phyloP scores from a whole-genome alignment of 345 rosid species.

The Dipteronia sinensis region DNA sequence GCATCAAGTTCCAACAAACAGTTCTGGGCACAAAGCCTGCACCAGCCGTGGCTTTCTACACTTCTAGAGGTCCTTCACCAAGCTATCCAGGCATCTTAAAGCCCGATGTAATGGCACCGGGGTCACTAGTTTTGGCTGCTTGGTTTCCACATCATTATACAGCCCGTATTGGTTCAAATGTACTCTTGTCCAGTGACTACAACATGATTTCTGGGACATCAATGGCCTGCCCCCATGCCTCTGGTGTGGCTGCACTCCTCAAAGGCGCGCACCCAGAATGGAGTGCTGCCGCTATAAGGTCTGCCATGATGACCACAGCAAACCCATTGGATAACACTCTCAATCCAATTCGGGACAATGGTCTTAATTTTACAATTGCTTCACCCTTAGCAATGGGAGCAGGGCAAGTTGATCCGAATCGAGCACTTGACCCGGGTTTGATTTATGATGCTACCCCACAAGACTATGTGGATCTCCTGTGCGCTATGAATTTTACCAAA shows the following conservation, averaged over 20 bases:
- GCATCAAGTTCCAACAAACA: constrained; percentile 43
- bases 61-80: constrained; percentile 55
- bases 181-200: constrained; percentile 31
- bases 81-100: constrained; percentile 50
- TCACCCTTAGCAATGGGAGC: constrained; percentile 51
- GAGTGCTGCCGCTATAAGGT: constrained; percentile 58
- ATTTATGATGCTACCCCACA: constrained; percentile 48
- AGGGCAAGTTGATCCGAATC: constrained; percentile 42
- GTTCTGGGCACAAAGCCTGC: constrained; percentile 33
- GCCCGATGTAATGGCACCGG: constrained; percentile 64
- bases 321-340: constrained; percentile 36
- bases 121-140: constrained; percentile 47
- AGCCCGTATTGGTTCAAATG: constrained; percentile 6
- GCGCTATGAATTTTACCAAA: constrained; percentile 41
- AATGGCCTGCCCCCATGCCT: constrained; percentile 62
- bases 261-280: constrained; percentile 51
- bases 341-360: constrained; percentile 34
- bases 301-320: constrained; percentile 57
- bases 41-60: constrained; percentile 42
- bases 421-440: constrained; percentile 49
- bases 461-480: constrained; percentile 41
- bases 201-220: constrained; percentile 56
- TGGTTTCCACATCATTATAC: constrained; percentile 34
- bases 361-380: constrained; percentile 9
- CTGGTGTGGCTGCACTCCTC: constrained; percentile 55